phyloP scores from a whole-genome alignment of 2,329 filamentous ascomycete species.

The Metarhizium guizhouense region DNA sequence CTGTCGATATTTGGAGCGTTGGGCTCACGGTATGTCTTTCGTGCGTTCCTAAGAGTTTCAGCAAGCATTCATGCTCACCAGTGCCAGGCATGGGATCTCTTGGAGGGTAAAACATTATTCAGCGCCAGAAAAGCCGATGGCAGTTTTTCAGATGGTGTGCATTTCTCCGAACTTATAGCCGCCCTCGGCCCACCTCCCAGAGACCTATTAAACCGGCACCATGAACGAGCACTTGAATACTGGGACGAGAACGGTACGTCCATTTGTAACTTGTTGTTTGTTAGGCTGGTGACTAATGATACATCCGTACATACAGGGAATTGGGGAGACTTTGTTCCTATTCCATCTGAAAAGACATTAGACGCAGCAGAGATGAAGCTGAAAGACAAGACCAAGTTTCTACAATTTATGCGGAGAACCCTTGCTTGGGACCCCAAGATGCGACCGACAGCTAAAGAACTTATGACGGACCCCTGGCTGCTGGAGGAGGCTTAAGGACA shows the following conservation, averaged over 20 bases:
- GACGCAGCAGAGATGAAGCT: slow-evolving; percentile 13
- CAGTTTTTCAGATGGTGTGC: slow-evolving; percentile 13
- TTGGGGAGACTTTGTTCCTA: slow-evolving; percentile 13
- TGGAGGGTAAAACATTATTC: slow-evolving; percentile 12
- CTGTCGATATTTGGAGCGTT: slow-evolving; percentile 21
- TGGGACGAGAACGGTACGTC: slow-evolving; percentile 15
- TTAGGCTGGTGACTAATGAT: too few species aligned
- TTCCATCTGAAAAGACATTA: slow-evolving; percentile 11
- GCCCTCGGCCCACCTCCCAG: slow-evolving; percentile 13
- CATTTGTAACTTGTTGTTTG: not conserved
- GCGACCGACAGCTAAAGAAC: slow-evolving; percentile 15
- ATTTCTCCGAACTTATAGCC: slow-evolving; percentile 16
- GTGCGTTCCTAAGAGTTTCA: too few species aligned
- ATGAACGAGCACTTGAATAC: slow-evolving; percentile 10
- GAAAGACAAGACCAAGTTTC: slow-evolving; percentile 10
- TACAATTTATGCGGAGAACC: slow-evolving; percentile 13
- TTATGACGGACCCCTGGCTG: slow-evolving; percentile 17
- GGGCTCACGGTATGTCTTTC: slow-evolving; percentile 13
- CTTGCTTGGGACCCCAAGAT: slow-evolving; percentile 13
- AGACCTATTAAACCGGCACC: slow-evolving; percentile 10
- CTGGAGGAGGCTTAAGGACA: not conserved
- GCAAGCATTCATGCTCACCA: not conserved
- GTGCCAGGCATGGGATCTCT: slow-evolving; percentile 16
- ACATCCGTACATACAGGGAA: slow-evolving; percentile 8
- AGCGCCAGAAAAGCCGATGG: slow-evolving; percentile 12